phyloP scores from a whole-genome alignment of 169 alveolate genomes.

The Eimeria brunetti region DNA sequence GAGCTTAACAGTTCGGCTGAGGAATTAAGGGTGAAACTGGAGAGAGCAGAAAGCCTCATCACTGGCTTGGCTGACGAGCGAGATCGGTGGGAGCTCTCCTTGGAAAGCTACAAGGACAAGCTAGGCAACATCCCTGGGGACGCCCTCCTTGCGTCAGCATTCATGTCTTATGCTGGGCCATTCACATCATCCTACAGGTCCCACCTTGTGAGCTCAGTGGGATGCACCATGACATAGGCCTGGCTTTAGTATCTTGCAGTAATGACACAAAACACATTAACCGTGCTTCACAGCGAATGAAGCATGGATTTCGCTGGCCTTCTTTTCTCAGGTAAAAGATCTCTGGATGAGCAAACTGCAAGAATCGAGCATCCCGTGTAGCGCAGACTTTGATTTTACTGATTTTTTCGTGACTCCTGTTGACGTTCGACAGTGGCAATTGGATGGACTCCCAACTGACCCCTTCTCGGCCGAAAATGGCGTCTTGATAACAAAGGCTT shows the following conservation, averaged over 20 bases:
- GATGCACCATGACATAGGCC: slow-evolving; percentile 85
- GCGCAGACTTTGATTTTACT: slow-evolving; percentile 91
- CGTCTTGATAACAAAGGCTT: slow-evolving; percentile 92
- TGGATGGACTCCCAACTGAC: slow-evolving; percentile 95
- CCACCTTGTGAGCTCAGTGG: slow-evolving; percentile 81
- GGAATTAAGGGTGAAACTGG: slow-evolving; percentile 91
- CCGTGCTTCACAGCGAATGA: not conserved
- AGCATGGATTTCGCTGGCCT: not conserved
- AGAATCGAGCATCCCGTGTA: slow-evolving; percentile 89
- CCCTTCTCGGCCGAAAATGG: slow-evolving; percentile 96
- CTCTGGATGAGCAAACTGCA: slow-evolving; percentile 41
- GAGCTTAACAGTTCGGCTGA: slow-evolving; percentile 89
- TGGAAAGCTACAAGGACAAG: slow-evolving; percentile 89
- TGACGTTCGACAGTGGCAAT: slow-evolving; percentile 94
- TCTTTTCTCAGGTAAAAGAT: slow-evolving; percentile 25
- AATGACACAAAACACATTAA: not conserved
- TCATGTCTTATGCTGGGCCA: slow-evolving; percentile 96
- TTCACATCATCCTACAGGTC: slow-evolving; percentile 93
- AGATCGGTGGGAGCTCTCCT: slow-evolving; percentile 95
- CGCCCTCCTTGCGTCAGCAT: slow-evolving; percentile 92
- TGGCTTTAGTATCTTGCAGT: slow-evolving; percentile 86
- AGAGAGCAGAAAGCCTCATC: slow-evolving; percentile 96
- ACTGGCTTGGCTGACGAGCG: slow-evolving; percentile 96
- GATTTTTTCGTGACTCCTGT: slow-evolving; percentile 96
- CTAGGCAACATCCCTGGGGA: slow-evolving; percentile 92